Base-by-base conservation (phyloP, 768 basidiomycete genomes). In the Tulasnella sp. region DNA sequence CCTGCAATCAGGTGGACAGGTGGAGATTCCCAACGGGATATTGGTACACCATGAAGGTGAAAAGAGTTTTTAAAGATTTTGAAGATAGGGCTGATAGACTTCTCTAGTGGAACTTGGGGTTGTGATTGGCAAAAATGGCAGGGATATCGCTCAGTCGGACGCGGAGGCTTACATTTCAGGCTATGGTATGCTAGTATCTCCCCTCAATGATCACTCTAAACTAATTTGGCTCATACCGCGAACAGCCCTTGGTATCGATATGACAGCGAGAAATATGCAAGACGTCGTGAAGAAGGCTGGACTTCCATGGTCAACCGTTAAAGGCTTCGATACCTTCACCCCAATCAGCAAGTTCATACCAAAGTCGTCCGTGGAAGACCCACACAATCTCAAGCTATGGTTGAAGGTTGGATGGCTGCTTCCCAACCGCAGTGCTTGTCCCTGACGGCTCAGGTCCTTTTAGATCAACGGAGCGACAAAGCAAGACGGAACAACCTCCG, bases 291-390 rank as follows among this genome's bases (percentile, higher is more conserved):
- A 97, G 85, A 93, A 91, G 81, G 91, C 90, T 71, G 94, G 97
- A 12, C 87, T 99, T n/a, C 97, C 97, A 0, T 99, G 97, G 97
- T 90, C 91, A n/a, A 88, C 96, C 14, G 93, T 91, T 1, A 99
- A 99, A 83, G 97, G 97, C 1, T 97, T 98, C 79, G 97, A 99
- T 82, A 96, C 95, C 0, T 99, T 96, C 84, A 94, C 93, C 5
- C 96, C 96, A 1, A 88, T 97, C 78, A 91, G 93, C 75, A 84
- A 88, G 2, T 97, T 95, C 85, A 91, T 99, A 78, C 91, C 94
- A 2, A 94, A 92, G 81, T 84, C 87, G 12, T 79, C 84, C 39
- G 84, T 97, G 29, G 58, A 83, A 40, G 91, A 97, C 79, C 89
- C 93, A 19, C 89, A 95, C 79, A 87, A 92, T 80, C 87, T 99